These are phyloP conservation scores for Aspergillus coremiiformis DNA, from an alignment of 495 filamentous ascomycete species.

Conservation along the genomic window DNA sequence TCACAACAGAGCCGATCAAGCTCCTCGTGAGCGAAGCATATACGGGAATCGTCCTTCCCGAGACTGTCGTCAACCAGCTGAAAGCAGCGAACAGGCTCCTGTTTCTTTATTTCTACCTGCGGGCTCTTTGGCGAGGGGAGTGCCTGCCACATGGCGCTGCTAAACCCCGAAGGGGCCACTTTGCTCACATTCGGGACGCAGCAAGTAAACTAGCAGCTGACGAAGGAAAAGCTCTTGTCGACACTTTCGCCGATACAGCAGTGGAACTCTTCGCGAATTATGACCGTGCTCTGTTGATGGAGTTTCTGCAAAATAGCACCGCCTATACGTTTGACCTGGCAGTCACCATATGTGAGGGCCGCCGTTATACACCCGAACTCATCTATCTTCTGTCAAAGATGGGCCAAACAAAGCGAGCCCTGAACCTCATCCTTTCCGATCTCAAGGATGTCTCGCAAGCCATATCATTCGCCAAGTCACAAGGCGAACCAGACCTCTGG, in stretches of 20 bases:
- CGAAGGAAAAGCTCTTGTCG: conserved; percentile 69
- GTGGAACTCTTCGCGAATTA: conserved; percentile 80
- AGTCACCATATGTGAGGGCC: conserved; percentile 66
- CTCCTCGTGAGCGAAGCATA: conserved; percentile 87
- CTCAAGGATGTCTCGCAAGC: conserved; percentile 83
- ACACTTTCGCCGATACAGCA: conserved; percentile 76
- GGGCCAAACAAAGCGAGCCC: conserved; percentile 80
- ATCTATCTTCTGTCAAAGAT: conserved; percentile 93
- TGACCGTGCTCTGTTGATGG: conserved; percentile 70
- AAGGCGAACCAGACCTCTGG: conserved; percentile 87
- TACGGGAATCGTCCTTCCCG: conserved; percentile 74
- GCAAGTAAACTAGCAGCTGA: conserved; percentile 42
- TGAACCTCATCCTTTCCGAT: conserved; percentile 84
- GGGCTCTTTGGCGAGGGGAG: conserved; percentile 73
- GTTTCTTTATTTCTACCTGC: conserved; percentile 91
- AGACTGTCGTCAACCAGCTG: conserved; percentile 71
- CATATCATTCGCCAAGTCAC: conserved; percentile 87
- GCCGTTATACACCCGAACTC: conserved; percentile 76
- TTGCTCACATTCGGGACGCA: conserved; percentile 32
- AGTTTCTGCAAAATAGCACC: conserved; percentile 76
- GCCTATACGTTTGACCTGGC: conserved; percentile 76
- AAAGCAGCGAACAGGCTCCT: conserved; percentile 42
- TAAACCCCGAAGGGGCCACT: conserved; percentile 34
- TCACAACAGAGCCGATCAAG: conserved; percentile 71
- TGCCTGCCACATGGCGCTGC: conserved; percentile 36